Base-by-base conservation (phyloP, 805 yeast species). In the Candida dendrica region DNA sequence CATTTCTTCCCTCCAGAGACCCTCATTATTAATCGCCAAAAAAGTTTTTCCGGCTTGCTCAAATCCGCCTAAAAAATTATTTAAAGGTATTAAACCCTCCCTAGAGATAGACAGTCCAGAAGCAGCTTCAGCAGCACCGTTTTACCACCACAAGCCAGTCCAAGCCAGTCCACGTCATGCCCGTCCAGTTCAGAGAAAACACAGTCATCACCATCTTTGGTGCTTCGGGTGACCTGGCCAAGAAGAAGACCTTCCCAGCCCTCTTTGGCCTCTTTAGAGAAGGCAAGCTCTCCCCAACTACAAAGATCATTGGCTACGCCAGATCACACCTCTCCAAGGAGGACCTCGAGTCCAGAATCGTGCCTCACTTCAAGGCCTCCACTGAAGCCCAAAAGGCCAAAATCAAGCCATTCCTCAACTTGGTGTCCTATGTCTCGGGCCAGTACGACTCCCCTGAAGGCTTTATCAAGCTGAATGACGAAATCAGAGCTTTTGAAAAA, bases 151-250 rank as follows among this genome's bases (percentile, higher is more conserved):
- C n/a, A n/a, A n/a, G n/a, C 13, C 13, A 11, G n/a, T 10, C n/a
- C 30, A 27, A 27, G 6, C 24, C 8, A 22, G 6, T 22, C 24
- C 24, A 15, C 22, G 43, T 46, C 48, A 17, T 40, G 16, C 52
- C 22, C 15, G 55, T 56, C 24, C 58, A 56, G 45, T 84, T 84
- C 61, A 79, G 75, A 45, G 77, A 82, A 48, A 68, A 84, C 64
- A 80, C 86, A 8, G 71, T 78, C 35, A 72, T 90, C 54, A 86
- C 82, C 22, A 95, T 90, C 26, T 84, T 89, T 55, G 97, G 97
- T 41, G 97, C 97, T 36, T 85, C 95, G 18, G 97, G 97, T 40
- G 96, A 90, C 63, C 71, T 90, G 50, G 96, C 96, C 42, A 88
- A 87, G 69, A 90, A 90, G 80, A 90, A 90, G 69, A 90, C 96